phyloP scores from a whole-genome alignment of 495 filamentous ascomycete species.

The Trypethelium eluteriae region DNA sequence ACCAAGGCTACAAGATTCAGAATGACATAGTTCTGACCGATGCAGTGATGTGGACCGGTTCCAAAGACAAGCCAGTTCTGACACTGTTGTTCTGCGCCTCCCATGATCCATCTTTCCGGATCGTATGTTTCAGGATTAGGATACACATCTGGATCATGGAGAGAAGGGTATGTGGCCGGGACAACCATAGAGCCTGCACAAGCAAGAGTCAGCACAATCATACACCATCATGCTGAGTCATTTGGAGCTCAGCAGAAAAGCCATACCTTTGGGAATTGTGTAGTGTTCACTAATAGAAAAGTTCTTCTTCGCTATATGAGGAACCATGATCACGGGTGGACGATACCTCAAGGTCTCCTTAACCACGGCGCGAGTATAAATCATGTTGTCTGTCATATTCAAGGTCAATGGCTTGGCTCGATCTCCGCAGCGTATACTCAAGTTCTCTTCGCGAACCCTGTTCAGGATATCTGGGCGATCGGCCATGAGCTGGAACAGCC shows the following conservation, averaged over 20 bases:
- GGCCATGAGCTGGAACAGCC: conserved; percentile 91
- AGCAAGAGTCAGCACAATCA: too few relatives aligned
- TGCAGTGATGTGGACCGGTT: conserved; percentile 91
- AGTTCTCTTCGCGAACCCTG: conserved; percentile 86
- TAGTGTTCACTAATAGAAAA: conserved; percentile 88
- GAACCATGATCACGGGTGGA: conserved; percentile 96
- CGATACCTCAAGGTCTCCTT: conserved; percentile 92
- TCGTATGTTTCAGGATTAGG: conserved; percentile 79
- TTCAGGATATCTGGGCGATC: conserved; percentile 87
- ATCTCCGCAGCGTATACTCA: conserved; percentile 69
- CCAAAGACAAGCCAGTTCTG: conserved; percentile 99
- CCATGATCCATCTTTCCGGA: conserved; percentile 87
- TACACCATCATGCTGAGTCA: too few relatives aligned
- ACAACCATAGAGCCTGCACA: conserved; percentile 71
- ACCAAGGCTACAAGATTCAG: conserved; percentile 84
- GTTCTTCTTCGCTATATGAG: conserved; percentile 87
- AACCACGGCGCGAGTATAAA: conserved; percentile 86
- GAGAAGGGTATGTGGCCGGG: conserved; percentile 82
- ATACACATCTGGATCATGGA: conserved; percentile 91
- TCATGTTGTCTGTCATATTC: conserved; percentile 78
- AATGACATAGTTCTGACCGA: conserved; percentile 90
- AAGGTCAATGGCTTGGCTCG: conserved; percentile 61
- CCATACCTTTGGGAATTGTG: conserved; percentile 66
- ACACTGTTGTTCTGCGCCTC: conserved; percentile 78
- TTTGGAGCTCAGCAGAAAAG: too few relatives aligned